A percentile compares a stretch with the other conserved stretches of the same genome.
phyloP scores from a whole-genome alignment of 345 rosid genomes.

The Turnera subulata region DNA sequence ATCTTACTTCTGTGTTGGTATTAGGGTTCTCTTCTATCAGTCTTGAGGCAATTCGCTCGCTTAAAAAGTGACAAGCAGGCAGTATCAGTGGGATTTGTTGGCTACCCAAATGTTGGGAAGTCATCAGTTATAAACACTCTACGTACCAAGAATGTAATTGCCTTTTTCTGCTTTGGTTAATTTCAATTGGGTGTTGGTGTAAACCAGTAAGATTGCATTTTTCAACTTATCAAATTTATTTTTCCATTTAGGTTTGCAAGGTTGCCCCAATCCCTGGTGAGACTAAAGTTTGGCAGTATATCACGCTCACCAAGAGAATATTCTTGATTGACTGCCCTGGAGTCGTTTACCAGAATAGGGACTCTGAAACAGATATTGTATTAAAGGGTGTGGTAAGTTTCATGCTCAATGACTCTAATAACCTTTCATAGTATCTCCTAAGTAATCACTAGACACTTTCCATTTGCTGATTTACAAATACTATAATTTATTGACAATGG shows the following conservation, averaged over 20 bases:
- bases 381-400: constrained; percentile 90
- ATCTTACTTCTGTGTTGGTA: constrained; percentile 12
- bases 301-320: constrained; percentile 87
- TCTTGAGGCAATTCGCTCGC: constrained; percentile 87
- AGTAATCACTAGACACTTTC: too few relatives aligned
- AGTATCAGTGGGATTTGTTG: constrained; percentile 89
- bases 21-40: constrained; percentile 90
- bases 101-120: constrained; percentile 97
- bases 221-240: constrained; percentile 2
- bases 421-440: too few relatives aligned
- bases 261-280: constrained; percentile 99
- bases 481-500: too few relatives aligned
- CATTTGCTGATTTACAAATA: too few relatives aligned
- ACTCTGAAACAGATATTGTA: too few relatives aligned
- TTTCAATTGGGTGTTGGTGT: neutral
- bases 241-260: constrained; percentile 69
- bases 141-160: constrained; percentile 78
- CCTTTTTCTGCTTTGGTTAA: neutral
- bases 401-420: too few relatives aligned
- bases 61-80: constrained; percentile 93
- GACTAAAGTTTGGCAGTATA: constrained; percentile 97
- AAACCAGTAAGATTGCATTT: neutral
- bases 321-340: too few relatives aligned
- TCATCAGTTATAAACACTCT: constrained; percentile 94
- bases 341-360: too few relatives aligned